Conservation (phyloP, 2,329 filamentous ascomycete genomes). For the Blumeria graminis region DNA sequence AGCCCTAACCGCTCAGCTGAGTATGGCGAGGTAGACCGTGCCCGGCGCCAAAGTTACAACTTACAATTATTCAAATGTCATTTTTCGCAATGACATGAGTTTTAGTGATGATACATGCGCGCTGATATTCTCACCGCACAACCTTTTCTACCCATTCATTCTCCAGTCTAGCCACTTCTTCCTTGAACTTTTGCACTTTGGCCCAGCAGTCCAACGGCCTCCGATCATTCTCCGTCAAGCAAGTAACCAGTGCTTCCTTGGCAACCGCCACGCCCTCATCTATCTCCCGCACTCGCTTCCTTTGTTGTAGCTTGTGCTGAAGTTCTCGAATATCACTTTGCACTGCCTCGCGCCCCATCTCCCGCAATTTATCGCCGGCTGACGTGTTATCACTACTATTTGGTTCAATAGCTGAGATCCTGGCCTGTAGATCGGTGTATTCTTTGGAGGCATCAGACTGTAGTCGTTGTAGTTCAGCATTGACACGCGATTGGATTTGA, state of each 20-base stretch:
- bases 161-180: conserved; percentile 69
- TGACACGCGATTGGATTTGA: conserved; percentile 69
- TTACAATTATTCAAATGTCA: no score
- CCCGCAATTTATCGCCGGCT: conserved; percentile 14
- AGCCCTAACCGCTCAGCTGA: no score
- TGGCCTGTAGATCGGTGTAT: conserved; percentile 43
- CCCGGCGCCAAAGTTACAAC: no score
- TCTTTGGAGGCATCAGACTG: conserved; percentile 44
- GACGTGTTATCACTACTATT: background rate
- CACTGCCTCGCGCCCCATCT: conserved; percentile 23
- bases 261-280: conserved; percentile 52
- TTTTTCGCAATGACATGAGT: no score
- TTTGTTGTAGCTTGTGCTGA: conserved; percentile 31
- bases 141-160: conserved; percentile 71
- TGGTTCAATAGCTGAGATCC: conserved; percentile 21
- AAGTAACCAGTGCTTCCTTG: conserved; percentile 52
- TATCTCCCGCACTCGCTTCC: conserved; percentile 41
- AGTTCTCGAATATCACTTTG: conserved; percentile 34
- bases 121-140: conserved; percentile 17
- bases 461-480: conserved; percentile 61
- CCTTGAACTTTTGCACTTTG: conserved; percentile 79
- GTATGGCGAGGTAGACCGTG: no score
- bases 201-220: conserved; percentile 83
- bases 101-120: no score
- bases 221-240: conserved; percentile 62